phyloP scores from a whole-genome alignment of 257 asterid genomes.

The Ophiorrhiza pumila region DNA sequence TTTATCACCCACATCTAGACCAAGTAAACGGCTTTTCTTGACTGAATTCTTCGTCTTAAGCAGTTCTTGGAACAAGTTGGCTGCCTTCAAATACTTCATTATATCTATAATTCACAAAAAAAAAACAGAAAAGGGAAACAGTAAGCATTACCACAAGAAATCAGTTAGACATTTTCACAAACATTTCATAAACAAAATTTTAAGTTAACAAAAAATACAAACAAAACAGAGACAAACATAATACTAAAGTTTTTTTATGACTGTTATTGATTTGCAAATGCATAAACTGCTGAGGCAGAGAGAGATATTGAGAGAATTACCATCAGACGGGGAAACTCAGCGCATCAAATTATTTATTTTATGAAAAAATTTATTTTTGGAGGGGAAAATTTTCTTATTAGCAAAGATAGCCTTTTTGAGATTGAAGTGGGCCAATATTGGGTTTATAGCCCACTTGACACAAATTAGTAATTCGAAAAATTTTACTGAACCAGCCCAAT shows the following conservation, averaged over 20 bases:
- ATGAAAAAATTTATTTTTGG: neutral
- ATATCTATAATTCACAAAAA: slow-evolving; percentile 27
- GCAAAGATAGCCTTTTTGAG: neutral
- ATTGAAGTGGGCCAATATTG: neutral
- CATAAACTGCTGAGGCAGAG: neutral
- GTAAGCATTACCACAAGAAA: neutral
- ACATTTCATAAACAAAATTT: neutral
- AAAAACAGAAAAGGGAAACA: neutral
- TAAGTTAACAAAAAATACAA: neutral
- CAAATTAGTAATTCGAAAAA: neutral
- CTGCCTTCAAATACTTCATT: slow-evolving; percentile 75
- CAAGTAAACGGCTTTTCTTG: slow-evolving; percentile 57
- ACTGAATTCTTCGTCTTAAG: slow-evolving; percentile 43
- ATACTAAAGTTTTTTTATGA: neutral
- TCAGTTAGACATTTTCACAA: slow-evolving; percentile 12
- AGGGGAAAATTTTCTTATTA: neutral
- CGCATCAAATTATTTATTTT: neutral
- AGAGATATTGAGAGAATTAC: neutral
- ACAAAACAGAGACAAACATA: neutral
- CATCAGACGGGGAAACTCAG: neutral
- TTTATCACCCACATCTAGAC: slow-evolving; percentile 91
- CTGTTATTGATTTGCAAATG: neutral
- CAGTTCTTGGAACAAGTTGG: slow-evolving; percentile 52
- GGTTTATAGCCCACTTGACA: neutral
- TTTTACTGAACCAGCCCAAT: neutral